Percentiles rank a stretch among this genome's conserved stretches.
These are phyloP conservation scores for Candida maesae DNA, from an alignment of 805 yeast species.

Conservation along the genomic window DNA sequence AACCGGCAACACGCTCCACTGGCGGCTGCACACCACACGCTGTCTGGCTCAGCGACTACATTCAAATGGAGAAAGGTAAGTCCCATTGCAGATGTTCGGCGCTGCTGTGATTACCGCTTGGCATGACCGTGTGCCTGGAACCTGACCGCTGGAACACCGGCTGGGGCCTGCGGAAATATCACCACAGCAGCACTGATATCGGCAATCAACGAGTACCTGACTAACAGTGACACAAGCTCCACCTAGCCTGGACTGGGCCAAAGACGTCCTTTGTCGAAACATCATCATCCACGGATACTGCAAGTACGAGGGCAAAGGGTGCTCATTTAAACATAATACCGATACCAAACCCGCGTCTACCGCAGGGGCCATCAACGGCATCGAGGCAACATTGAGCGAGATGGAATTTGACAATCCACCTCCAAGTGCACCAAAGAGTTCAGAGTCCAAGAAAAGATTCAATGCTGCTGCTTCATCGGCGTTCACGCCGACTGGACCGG, in stretches of 20 bases:
- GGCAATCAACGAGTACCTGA: background rate
- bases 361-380: conserved; percentile 2
- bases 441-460: conserved; percentile 37
- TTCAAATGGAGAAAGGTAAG: conserved; percentile 16
- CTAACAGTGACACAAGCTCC: background rate
- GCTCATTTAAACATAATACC: conserved; percentile 70
- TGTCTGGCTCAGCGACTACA: too few relatives aligned
- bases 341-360: conserved; percentile 12
- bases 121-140: background rate
- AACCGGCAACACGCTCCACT: background rate
- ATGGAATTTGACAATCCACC: background rate
- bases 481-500: background rate
- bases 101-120: background rate
- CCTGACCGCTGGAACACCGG: too few relatives aligned
- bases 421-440: background rate
- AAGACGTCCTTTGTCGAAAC: conserved; percentile 77
- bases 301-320: conserved; percentile 83
- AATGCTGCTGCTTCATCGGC: conserved; percentile 34
- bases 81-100: too few relatives aligned
- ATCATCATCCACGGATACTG: conserved; percentile 84
- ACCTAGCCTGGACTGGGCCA: conserved; percentile 46
- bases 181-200: background rate
- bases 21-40: too few relatives aligned
- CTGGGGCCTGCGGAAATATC: too few relatives aligned
- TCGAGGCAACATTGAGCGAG: conserved; percentile 1